phyloP scores from a whole-genome alignment of 257 asterid species.

The Nicotiana otophora region DNA sequence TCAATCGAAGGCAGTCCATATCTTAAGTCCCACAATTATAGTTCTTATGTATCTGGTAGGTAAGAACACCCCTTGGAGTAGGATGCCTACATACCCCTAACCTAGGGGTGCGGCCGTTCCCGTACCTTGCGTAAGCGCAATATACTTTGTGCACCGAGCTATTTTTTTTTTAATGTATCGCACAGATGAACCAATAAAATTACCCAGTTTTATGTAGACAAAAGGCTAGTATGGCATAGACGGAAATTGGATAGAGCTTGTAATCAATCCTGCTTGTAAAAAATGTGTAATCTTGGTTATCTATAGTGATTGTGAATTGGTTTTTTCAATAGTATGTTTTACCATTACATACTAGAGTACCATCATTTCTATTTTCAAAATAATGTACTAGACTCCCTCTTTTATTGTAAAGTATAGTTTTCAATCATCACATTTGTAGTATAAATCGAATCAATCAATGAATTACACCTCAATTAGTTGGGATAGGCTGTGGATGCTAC shows the following conservation, averaged over 20 bases:
- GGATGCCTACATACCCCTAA: no score
- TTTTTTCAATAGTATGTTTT: neutral
- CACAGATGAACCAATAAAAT: neutral
- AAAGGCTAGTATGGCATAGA: neutral
- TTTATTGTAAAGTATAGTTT: no score
- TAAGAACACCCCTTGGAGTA: no score
- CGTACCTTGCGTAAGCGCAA: no score
- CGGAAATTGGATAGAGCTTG: neutral
- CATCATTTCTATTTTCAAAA: neutral
- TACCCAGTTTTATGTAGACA: neutral
- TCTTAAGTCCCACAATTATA: constrained; percentile 7
- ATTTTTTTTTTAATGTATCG: neutral
- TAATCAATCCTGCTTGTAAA: neutral
- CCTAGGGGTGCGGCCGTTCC: no score
- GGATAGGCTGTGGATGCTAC: no score
- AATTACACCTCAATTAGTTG: no score
- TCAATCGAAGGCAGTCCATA: constrained; percentile 36
- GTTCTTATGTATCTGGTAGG: neutral
- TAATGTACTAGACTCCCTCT: neutral
- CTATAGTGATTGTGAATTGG: neutral
- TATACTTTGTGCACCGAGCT: no score
- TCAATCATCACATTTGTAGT: no score
- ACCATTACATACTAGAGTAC: neutral
- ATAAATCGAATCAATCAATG: no score
- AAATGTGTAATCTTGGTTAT: neutral